Evolutionary conservation across 129 eudicot species (phyloP).

Genomic region (Solidago caesia): DNA sequence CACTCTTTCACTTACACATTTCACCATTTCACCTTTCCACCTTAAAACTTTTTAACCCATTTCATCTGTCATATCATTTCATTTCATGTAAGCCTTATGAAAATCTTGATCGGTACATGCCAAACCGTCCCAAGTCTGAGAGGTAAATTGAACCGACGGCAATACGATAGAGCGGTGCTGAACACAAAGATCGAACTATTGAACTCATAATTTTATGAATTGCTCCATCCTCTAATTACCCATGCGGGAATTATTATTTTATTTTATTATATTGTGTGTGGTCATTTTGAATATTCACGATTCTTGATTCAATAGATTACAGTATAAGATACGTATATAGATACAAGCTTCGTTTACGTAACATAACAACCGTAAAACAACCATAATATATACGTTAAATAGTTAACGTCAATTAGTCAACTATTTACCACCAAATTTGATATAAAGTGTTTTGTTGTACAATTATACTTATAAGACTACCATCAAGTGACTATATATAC

Average conservation of each 20-base stretch:
- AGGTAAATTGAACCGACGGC: too few species aligned
- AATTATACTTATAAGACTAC: neutral
- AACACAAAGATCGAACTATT: too few species aligned
- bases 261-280: neutral
- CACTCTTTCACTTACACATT: too few species aligned
- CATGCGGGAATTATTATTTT: neutral
- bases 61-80: too few species aligned
- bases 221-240: neutral
- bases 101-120: too few species aligned
- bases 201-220: neutral
- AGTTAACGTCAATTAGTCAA: slow-evolving; percentile 34
- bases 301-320: neutral
- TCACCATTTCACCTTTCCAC: too few species aligned
- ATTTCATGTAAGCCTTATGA: too few species aligned
- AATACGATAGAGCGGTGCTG: too few species aligned
- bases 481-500: slow-evolving; percentile 28
- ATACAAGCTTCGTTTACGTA: slow-evolving; percentile 17
- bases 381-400: neutral
- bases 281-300: slow-evolving; percentile 21
- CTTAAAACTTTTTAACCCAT: too few species aligned
- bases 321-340: slow-evolving; percentile 1
- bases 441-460: slow-evolving; percentile 4
- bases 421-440: slow-evolving; percentile 9
- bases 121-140: too few species aligned
- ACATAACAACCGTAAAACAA: slow-evolving; percentile 24